Evolutionary conservation across 352 stramenopile species (phyloP).

Genomic region (Globisporangium abappressorium): DNA sequence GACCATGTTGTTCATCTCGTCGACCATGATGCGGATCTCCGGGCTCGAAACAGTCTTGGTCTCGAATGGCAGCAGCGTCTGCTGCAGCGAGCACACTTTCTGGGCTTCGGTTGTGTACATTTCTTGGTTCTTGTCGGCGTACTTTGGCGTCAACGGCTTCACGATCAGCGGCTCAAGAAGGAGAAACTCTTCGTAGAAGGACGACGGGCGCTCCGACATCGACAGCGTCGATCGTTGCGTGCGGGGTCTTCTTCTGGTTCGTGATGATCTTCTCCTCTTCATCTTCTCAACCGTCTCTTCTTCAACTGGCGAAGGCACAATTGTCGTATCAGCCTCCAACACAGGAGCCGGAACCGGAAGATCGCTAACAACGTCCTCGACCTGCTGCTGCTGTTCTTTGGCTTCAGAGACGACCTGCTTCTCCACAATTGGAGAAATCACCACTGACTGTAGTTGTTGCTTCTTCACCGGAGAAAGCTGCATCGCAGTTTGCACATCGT

Average conservation of each 20-base stretch:
- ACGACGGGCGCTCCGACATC: slow-evolving; percentile 11
- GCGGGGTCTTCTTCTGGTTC: slow-evolving; percentile 6
- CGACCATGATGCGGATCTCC: slow-evolving; percentile 19
- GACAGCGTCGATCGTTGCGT: slow-evolving; percentile 12
- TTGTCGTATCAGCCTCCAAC: not conserved
- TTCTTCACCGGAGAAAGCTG: not conserved
- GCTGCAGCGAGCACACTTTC: slow-evolving; percentile 10
- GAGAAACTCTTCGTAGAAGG: slow-evolving; percentile 15
- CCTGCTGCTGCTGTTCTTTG: not conserved
- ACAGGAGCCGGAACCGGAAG: not conserved
- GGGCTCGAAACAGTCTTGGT: slow-evolving; percentile 13
- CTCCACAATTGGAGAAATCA: not conserved
- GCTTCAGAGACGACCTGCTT: slow-evolving; percentile 1
- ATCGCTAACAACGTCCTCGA: not conserved
- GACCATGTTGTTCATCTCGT: slow-evolving; percentile 19
- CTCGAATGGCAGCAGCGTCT: slow-evolving; percentile 5
- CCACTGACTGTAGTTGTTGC: not conserved
- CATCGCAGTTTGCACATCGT: slow-evolving; percentile 2
- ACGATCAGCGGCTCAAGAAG: slow-evolving; percentile 13
- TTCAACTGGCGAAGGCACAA: not conserved
- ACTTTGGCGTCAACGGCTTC: not conserved
- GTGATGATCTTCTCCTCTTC: slow-evolving; percentile 9
- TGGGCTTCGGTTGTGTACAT: slow-evolving; percentile 9
- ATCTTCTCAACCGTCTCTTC: not conserved
- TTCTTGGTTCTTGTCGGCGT: slow-evolving; percentile 7